Conservation (phyloP, 805 yeast genomes). For the Candida ipomoeae region DNA sequence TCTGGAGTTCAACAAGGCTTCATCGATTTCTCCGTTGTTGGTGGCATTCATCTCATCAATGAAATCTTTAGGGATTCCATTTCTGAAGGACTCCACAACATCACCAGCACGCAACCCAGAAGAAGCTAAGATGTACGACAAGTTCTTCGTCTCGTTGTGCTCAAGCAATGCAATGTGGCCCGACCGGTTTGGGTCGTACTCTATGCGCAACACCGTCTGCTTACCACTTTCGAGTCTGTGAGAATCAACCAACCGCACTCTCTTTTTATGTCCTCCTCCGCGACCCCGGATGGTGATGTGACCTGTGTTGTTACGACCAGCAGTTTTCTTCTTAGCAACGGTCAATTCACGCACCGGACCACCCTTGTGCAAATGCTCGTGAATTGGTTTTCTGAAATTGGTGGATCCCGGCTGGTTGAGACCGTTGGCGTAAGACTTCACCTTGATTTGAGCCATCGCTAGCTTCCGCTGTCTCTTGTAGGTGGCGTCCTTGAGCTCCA, state of each 20-base stretch:
- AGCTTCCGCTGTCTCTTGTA: conserved; percentile 70
- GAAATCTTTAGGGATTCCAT: conserved; percentile 77
- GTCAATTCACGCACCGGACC: conserved; percentile 77
- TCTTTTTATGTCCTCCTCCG: conserved; percentile 94
- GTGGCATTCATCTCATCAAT: conserved; percentile 61
- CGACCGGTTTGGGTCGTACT: conserved; percentile 92
- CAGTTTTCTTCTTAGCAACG: conserved; percentile 59
- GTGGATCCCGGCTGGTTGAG: conserved; percentile 77
- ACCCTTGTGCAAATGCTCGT: conserved; percentile 83
- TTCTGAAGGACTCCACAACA: conserved; percentile 78
- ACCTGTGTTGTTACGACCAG: conserved; percentile 90
- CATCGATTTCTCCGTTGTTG: conserved; percentile 80
- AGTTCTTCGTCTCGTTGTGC: conserved; percentile 55
- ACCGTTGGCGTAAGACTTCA: conserved; percentile 71
- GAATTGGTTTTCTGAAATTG: conserved; percentile 85
- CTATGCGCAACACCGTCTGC: conserved; percentile 81
- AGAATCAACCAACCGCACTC: conserved; percentile 80
- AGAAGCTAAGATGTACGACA: conserved; percentile 82
- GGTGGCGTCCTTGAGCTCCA: conserved; percentile 75
- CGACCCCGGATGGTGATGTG: conserved; percentile 87
- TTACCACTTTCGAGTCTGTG: conserved; percentile 62
- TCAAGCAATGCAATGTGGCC: conserved; percentile 86
- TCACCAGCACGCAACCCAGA: conserved; percentile 94
- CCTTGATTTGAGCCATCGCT: conserved; percentile 61
- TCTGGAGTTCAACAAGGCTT: conserved; percentile 81